A percentile compares a stretch with the other conserved stretches of the same genome.
Evolutionary conservation across 2,329 filamentous ascomycete species (phyloP).

Genomic region (Blastomyces silverae): DNA sequence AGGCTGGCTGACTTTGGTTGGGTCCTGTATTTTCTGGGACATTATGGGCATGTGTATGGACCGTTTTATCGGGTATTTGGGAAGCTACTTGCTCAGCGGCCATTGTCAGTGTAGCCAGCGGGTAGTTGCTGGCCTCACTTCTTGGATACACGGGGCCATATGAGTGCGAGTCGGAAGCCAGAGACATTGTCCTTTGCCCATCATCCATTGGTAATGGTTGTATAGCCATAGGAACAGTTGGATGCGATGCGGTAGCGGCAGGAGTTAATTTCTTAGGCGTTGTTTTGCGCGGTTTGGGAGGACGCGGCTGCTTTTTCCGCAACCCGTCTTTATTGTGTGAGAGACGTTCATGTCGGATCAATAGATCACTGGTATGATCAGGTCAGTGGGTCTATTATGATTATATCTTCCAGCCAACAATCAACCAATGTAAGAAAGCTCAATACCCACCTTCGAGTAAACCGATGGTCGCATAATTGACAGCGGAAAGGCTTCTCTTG

Average conservation of each 20-base stretch:
- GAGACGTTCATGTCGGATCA: constrained; percentile 38
- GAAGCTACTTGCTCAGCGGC: constrained; percentile 39
- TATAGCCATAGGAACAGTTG: not conserved
- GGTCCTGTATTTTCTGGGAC: not conserved
- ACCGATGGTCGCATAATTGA: constrained; percentile 37
- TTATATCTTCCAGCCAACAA: not conserved
- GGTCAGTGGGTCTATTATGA: not conserved
- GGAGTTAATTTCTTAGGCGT: constrained; percentile 21
- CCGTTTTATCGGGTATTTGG: constrained; percentile 23
- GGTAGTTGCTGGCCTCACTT: constrained; percentile 26
- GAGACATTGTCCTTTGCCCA: not conserved
- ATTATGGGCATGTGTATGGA: constrained; percentile 13
- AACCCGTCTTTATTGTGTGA: constrained; percentile 30
- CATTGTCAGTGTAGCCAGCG: constrained; percentile 38
- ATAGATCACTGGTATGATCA: constrained; percentile 30
- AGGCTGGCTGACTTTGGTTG: constrained; percentile 9
- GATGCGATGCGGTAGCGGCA: not conserved
- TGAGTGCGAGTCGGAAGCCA: not conserved
- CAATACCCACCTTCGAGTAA: constrained; percentile 34
- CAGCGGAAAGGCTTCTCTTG: constrained; percentile 40
- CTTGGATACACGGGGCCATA: constrained; percentile 19
- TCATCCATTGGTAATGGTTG: not conserved
- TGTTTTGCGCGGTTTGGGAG: constrained; percentile 23
- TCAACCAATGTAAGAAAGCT: not conserved
- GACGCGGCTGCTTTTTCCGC: constrained; percentile 9